Evolutionary conservation across 2,329 filamentous ascomycete genomes (phyloP).

Genomic region (Neodidymelliopsis sp.): DNA sequence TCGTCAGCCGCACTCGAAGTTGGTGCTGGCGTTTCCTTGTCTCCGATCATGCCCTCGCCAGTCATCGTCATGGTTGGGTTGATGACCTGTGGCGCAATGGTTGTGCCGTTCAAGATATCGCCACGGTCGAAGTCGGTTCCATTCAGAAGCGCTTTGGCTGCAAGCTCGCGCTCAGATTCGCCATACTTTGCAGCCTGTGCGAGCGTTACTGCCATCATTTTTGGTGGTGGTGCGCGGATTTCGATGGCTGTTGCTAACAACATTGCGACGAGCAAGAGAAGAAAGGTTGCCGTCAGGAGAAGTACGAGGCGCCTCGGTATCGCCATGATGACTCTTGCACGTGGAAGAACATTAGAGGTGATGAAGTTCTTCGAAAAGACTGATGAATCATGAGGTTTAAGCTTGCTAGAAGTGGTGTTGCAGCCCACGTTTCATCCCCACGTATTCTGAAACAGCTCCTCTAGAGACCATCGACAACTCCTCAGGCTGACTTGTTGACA

Average conservation of each 20-base stretch:
- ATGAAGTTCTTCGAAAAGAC: not conserved
- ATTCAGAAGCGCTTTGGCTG: slow-evolving; percentile 37
- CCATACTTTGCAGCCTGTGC: slow-evolving; percentile 38
- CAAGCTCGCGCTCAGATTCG: slow-evolving; percentile 24
- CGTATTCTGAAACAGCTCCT: slow-evolving; percentile 24
- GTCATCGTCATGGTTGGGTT: slow-evolving; percentile 28
- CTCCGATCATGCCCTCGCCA: slow-evolving; percentile 36
- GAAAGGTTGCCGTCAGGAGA: slow-evolving; percentile 31
- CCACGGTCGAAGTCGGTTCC: slow-evolving; percentile 40
- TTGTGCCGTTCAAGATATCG: slow-evolving; percentile 34
- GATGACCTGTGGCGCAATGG: slow-evolving; percentile 23
- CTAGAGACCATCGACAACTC: too few relatives aligned
- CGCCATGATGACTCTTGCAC: slow-evolving; percentile 20
- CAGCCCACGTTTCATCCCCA: slow-evolving; percentile 30
- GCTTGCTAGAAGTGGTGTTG: slow-evolving; percentile 18
- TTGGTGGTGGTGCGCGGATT: slow-evolving; percentile 32
- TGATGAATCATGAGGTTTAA: slow-evolving; percentile 3
- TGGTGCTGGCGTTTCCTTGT: slow-evolving; percentile 24
- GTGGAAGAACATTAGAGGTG: not conserved
- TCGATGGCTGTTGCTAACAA: slow-evolving; percentile 40
- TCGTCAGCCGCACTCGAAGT: slow-evolving; percentile 29
- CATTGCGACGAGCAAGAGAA: slow-evolving; percentile 41
- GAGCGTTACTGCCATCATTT: slow-evolving; percentile 31
- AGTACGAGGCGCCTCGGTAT: slow-evolving; percentile 32
- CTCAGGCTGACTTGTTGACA: too few relatives aligned